These are phyloP conservation scores for Debaryomyces psychrophilus DNA, from an alignment of 1,139 yeast genomes.

Conservation along the genomic window DNA sequence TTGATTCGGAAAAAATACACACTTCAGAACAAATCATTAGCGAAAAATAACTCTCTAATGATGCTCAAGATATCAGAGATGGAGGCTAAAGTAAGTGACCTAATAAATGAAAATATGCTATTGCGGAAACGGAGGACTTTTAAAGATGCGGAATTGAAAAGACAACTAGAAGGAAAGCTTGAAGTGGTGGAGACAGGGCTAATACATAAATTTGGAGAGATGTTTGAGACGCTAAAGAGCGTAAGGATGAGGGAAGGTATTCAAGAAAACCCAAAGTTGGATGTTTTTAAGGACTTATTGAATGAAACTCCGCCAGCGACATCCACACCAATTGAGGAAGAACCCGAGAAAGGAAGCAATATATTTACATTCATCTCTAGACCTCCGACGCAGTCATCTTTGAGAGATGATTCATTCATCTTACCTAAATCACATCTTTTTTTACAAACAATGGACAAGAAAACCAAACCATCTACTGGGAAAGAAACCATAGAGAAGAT, in stretches of 20 bases:
- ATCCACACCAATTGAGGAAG: conserved; percentile 26
- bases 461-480: not conserved
- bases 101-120: conserved; percentile 50
- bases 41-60: conserved; percentile 56
- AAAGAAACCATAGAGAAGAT: not conserved
- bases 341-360: not conserved
- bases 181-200: conserved; percentile 43
- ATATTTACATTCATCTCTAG: not conserved
- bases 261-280: conserved; percentile 22
- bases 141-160: conserved; percentile 12
- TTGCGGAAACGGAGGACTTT: conserved; percentile 23
- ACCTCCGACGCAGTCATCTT: not conserved
- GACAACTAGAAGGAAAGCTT: conserved; percentile 20
- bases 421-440: conserved; percentile 7
- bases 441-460: conserved; percentile 1
- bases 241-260: conserved; percentile 23
- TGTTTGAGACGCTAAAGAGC: conserved; percentile 26
- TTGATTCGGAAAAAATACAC: conserved; percentile 25
- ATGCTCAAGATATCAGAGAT: conserved; percentile 51
- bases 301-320: conserved; percentile 20
- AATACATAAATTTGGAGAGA: conserved; percentile 45
- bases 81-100: conserved; percentile 50
- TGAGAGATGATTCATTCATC: not conserved
- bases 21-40: conserved; percentile 56
- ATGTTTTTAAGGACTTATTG: conserved; percentile 13